Percentiles rank a stretch among this genome's conserved stretches.
Evolutionary conservation across 2,329 filamentous ascomycete species (phyloP).

Genomic region (Metarhizium humberi): DNA sequence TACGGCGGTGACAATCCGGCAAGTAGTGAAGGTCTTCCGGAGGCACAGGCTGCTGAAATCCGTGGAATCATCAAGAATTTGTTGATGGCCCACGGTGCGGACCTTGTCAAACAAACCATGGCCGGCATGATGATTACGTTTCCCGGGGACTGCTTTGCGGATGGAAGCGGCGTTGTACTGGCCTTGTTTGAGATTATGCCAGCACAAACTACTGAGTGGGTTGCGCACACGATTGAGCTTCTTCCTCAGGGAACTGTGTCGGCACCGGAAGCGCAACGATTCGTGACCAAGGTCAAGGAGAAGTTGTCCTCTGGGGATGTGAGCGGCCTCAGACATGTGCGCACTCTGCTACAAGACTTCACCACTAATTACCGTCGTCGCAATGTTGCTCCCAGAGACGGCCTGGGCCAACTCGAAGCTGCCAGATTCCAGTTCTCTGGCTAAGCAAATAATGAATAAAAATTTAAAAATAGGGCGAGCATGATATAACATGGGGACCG

Average conservation of each 20-base stretch:
- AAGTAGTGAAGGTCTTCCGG: conserved; percentile 47
- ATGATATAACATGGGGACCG: neutral
- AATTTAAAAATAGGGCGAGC: conserved; percentile 1
- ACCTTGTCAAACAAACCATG: conserved; percentile 78
- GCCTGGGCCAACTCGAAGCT: conserved; percentile 78
- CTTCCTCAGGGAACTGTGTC: conserved; percentile 76
- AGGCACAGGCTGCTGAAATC: conserved; percentile 57
- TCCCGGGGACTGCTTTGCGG: conserved; percentile 88
- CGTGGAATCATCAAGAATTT: conserved; percentile 65
- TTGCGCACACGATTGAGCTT: conserved; percentile 73
- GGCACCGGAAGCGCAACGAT: conserved; percentile 66
- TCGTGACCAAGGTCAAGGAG: conserved; percentile 74
- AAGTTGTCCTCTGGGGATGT: conserved; percentile 57
- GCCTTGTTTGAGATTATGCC: conserved; percentile 83
- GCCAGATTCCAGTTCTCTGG: conserved; percentile 72
- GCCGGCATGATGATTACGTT: conserved; percentile 99
- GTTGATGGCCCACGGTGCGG: conserved; percentile 59
- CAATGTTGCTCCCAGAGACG: conserved; percentile 91
- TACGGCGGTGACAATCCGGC: conserved; percentile 73
- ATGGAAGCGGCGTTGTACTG: conserved; percentile 87
- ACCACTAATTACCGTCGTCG: conserved; percentile 88
- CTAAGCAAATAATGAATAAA: conserved; percentile 12
- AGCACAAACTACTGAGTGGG: conserved; percentile 69
- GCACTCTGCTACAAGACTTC: conserved; percentile 86
- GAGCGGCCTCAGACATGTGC: conserved; percentile 62